Evolutionary conservation across 495 filamentous ascomycete species (phyloP).

Genomic region (Neurospora sp.): DNA sequence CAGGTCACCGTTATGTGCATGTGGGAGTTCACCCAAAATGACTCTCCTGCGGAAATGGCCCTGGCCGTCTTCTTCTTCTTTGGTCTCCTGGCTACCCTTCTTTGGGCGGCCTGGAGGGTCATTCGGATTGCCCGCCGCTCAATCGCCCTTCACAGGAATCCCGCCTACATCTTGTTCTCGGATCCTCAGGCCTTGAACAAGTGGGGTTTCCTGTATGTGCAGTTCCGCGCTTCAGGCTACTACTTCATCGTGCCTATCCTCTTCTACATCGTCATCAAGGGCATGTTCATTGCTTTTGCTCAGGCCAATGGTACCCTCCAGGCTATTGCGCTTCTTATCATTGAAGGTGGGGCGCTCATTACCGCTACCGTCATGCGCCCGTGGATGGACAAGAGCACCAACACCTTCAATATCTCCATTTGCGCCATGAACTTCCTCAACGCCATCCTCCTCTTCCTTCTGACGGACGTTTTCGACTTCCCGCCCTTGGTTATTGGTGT

Average conservation of each 20-base stretch:
- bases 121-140: constrained; percentile 81
- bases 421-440: constrained; percentile 84
- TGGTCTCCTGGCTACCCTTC: constrained; percentile 67
- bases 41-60: constrained; percentile 81
- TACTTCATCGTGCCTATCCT: constrained; percentile 88
- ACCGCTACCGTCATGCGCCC: constrained; percentile 70
- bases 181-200: constrained; percentile 89
- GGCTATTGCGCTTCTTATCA: constrained; percentile 73
- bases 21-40: constrained; percentile 83
- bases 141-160: constrained; percentile 86
- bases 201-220: constrained; percentile 97
- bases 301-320: constrained; percentile 68
- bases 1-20: constrained; percentile 86
- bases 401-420: constrained; percentile 93
- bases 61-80: constrained; percentile 85
- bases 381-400: constrained; percentile 99
- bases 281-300: constrained; percentile 80
- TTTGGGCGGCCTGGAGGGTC: constrained; percentile 83
- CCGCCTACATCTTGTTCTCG: constrained; percentile 94
- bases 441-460: constrained; percentile 73
- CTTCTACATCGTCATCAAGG: constrained; percentile 71
- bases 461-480: constrained; percentile 75
- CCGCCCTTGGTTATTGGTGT: constrained; percentile 82
- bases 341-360: constrained; percentile 77
- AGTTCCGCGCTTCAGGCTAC: constrained; percentile 93